Conservation (phyloP, 768 basidiomycete species). For the Sporobolomyces phaffii region DNA sequence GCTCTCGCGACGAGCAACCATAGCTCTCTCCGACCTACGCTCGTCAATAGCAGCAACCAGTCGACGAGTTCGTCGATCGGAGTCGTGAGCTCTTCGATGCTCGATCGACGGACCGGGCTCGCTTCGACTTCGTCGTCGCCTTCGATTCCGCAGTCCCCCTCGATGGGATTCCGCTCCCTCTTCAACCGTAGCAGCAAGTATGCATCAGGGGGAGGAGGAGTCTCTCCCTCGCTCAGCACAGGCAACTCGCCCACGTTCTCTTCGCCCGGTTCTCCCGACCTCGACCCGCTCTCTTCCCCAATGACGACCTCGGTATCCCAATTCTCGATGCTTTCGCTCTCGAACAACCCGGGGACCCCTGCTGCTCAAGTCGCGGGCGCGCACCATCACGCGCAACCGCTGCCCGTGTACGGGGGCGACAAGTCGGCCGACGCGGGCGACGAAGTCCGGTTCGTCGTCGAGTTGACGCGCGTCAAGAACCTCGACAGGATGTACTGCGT, state of each 20-base stretch:
- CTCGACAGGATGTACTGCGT: slow-evolving; percentile 84
- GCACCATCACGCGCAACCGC: slow-evolving; percentile 45
- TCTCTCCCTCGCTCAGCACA: neutral
- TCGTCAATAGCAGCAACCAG: neutral
- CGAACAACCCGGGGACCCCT: slow-evolving; percentile 6
- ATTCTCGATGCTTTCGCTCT: slow-evolving; percentile 26
- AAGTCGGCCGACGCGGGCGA: slow-evolving; percentile 74
- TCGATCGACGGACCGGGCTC: slow-evolving; percentile 43
- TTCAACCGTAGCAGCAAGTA: slow-evolving; percentile 9
- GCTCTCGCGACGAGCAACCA: neutral
- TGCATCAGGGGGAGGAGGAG: neutral
- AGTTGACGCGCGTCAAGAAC: slow-evolving; percentile 82
- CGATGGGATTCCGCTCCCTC: slow-evolving; percentile 36
- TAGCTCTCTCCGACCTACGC: neutral
- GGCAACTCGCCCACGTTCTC: slow-evolving; percentile 4
- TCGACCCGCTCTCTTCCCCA: slow-evolving; percentile 25
- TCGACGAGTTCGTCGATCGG: slow-evolving; percentile 5
- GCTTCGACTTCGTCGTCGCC: slow-evolving; percentile 16
- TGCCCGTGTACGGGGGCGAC: slow-evolving; percentile 68
- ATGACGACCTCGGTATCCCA: slow-evolving; percentile 28
- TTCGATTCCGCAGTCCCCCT: slow-evolving; percentile 32
- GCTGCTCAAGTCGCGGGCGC: slow-evolving; percentile 36
- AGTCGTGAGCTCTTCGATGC: slow-evolving; percentile 40
- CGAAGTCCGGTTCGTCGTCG: slow-evolving; percentile 93
- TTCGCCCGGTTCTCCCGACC: slow-evolving; percentile 1